Percentiles rank a stretch among this genome's conserved stretches.
phyloP scores from a whole-genome alignment of 306 rosid species.

The Senna siamea region DNA sequence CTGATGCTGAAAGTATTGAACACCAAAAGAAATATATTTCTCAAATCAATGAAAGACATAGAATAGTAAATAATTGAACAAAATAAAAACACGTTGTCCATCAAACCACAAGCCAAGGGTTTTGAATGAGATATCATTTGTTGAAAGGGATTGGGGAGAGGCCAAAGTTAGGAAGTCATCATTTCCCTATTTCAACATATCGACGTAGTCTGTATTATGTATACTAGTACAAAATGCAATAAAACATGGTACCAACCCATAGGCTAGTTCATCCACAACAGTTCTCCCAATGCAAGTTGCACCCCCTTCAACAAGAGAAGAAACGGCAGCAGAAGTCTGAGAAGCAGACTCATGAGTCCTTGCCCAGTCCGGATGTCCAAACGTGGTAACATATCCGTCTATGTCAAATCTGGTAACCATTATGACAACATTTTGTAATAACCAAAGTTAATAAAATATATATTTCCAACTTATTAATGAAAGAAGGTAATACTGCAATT shows the following conservation, averaged over 20 bases:
- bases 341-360: conserved; percentile 80
- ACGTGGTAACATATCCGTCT: conserved; percentile 78
- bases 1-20: conserved; percentile 59
- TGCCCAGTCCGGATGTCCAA: conserved; percentile 97
- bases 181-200: background rate
- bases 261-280: conserved; percentile 71
- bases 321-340: conserved; percentile 66
- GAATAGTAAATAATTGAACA: conserved; percentile 1
- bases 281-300: conserved; percentile 88
- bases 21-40: background rate
- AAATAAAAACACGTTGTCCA: background rate
- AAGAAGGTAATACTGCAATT: too few species aligned
- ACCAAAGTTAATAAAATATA: too few species aligned
- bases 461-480: too few species aligned
- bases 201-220: background rate
- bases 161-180: background rate
- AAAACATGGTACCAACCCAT: conserved; percentile 55
- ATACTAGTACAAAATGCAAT: background rate
- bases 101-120: background rate
- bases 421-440: conserved; percentile 8
- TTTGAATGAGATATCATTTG: background rate
- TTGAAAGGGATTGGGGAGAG: background rate
- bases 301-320: conserved; percentile 84
- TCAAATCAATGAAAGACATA: background rate
- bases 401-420: conserved; percentile 71